Base-by-base conservation (phyloP, 2,329 filamentous ascomycete species). In the Paraphoma sp. region DNA sequence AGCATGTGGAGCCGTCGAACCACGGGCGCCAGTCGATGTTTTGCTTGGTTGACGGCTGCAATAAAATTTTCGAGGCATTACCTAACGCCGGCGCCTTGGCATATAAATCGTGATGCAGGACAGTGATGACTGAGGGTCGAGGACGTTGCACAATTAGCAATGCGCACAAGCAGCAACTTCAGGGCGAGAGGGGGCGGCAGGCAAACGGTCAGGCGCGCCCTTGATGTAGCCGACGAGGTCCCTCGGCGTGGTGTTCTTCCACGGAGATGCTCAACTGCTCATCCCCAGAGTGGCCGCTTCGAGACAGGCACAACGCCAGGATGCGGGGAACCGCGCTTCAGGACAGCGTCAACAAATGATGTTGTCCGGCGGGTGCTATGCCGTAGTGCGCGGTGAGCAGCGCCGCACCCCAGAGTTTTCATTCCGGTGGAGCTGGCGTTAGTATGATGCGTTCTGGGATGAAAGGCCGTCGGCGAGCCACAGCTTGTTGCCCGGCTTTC, bases 81-180 rank as follows among this genome's bases (percentile, higher is more conserved):
- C 68, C 60, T 71, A 67, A 71, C 59, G 50, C 29, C 53, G 57
- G 56, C 53, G 64, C 23, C 71, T 73, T 73, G 72, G 70, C 70
- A 62, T 61, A 51, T 45, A 53, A 57, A 57, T 62, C 48, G 55
- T 50, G 51, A 63, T 63, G 54, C 45, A 57, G 47, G 47, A 49
- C 50, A 44, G 56, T 44, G 45, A 56, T 54, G 63, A 60, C 54
- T 57, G 60, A 50, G 51, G n/a, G 48, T 48, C 54, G 54, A 57
- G 42, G 56, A 51, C 53, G 53, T 58, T 64, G 60, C 64, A 63
- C 60, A 63, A 68, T 70, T 66, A 57, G 57, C 59, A 65, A 57
- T 58, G 40, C 44, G 45, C 44, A 50, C 49, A 40, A 43, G 55
- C 40, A 44, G 51, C 38, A 18, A 51, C 45, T 33, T 33, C 42